Conservation (phyloP, 805 yeast genomes). For the Aciculoconidium aculeatum region DNA sequence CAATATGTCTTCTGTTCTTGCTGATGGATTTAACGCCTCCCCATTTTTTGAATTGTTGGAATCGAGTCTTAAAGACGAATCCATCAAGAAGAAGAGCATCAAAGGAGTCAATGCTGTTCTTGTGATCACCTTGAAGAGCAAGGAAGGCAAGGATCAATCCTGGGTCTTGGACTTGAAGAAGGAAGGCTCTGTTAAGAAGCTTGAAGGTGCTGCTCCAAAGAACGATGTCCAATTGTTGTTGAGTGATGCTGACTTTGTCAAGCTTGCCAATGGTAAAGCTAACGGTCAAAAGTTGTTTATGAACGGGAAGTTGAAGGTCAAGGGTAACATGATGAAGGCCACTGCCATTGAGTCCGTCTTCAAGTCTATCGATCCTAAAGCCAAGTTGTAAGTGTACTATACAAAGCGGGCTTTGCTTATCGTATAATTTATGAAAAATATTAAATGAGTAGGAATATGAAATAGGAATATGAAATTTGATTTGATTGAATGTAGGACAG, state of each 20-base stretch:
- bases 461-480: no score
- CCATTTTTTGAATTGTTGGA: slow-evolving; percentile 34
- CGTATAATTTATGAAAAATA: neutral
- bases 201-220: slow-evolving; percentile 44
- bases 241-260: slow-evolving; percentile 63
- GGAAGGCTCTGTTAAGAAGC: slow-evolving; percentile 40
- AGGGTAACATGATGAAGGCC: slow-evolving; percentile 90
- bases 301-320: slow-evolving; percentile 79
- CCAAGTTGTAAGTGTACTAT: slow-evolving; percentile 30
- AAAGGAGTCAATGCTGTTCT: slow-evolving; percentile 54
- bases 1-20: slow-evolving; percentile 22
- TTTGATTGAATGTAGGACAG: no score
- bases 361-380: slow-evolving; percentile 42
- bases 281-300: slow-evolving; percentile 81
- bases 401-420: neutral
- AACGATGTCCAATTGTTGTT: slow-evolving; percentile 60
- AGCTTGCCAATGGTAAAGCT: slow-evolving; percentile 70
- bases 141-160: slow-evolving; percentile 49
- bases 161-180: slow-evolving; percentile 69
- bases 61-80: slow-evolving; percentile 33
- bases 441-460: no score
- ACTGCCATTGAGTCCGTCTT: slow-evolving; percentile 66
- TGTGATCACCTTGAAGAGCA: slow-evolving; percentile 61
- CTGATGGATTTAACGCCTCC: slow-evolving; percentile 40
- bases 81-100: slow-evolving; percentile 33